phyloP scores from a whole-genome alignment of 1,139 yeast genomes.

The Geotrichum citri-aurantii region DNA sequence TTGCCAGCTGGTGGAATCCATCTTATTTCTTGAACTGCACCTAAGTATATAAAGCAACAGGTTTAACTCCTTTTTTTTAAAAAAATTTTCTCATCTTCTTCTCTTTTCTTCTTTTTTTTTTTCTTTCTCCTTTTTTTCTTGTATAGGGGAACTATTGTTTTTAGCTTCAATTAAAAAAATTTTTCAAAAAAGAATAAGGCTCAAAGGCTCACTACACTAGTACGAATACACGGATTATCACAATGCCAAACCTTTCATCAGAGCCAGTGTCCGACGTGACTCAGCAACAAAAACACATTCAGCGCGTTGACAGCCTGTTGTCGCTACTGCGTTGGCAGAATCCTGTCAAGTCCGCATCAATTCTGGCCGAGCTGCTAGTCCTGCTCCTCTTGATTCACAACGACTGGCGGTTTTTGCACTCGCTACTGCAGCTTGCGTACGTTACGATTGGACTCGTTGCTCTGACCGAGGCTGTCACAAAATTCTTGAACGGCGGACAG shows the following conservation, averaged over 20 bases:
- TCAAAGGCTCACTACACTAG: too few relatives aligned
- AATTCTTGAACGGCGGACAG: slow-evolving; percentile 7
- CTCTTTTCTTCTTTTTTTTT: background rate
- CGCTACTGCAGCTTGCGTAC: slow-evolving; percentile 1
- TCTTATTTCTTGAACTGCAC: background rate
- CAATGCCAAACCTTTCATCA: background rate
- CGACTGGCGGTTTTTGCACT: slow-evolving; percentile 1
- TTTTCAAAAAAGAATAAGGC: too few relatives aligned
- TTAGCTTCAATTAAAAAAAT: background rate
- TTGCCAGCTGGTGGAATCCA: background rate
- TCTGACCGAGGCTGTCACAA: slow-evolving; percentile 8
- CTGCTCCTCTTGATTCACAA: slow-evolving; percentile 2
- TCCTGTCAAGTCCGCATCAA: slow-evolving; percentile 7
- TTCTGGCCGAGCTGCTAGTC: background rate
- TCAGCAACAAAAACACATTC: slow-evolving; percentile 2
- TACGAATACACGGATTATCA: too few relatives aligned
- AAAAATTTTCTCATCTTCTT: background rate
- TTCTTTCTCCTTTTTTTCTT: background rate
- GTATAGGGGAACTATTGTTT: background rate
- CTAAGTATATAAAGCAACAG: background rate
- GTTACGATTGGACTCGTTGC: slow-evolving; percentile 2
- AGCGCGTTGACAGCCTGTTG: slow-evolving; percentile 4
- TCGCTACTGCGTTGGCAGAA: slow-evolving; percentile 4
- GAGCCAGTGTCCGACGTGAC: background rate
- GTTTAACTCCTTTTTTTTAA: background rate